Evolutionary conservation across 1,139 yeast species (phyloP).

Genomic region (Candida sp.): DNA sequence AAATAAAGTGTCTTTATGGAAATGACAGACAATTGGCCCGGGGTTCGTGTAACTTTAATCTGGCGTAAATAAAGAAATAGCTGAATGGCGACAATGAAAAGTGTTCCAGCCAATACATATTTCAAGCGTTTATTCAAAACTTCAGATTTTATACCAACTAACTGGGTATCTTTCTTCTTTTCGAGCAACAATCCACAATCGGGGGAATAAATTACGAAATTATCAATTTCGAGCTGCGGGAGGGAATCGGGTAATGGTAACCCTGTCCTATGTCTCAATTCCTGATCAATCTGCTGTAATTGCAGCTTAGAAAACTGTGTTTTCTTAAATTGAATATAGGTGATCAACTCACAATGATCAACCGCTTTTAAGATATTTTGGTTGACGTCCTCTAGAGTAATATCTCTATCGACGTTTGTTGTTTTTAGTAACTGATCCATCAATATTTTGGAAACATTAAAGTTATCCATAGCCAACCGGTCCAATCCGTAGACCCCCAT

Average conservation of each 20-base stretch:
- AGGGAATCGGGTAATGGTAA: constrained; percentile 56
- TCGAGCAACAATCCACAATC: constrained; percentile 71
- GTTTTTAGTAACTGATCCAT: constrained; percentile 39
- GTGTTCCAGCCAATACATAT: constrained; percentile 44
- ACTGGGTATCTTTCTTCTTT: constrained; percentile 21
- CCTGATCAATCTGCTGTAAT: constrained; percentile 64
- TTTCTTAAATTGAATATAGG: constrained; percentile 65
- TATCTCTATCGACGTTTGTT: constrained; percentile 32
- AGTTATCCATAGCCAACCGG: constrained; percentile 48
- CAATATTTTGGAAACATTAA: constrained; percentile 33
- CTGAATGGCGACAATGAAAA: constrained; percentile 37
- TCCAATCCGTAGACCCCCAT: constrained; percentile 60
- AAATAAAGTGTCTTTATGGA: constrained; percentile 44
- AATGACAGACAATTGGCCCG: constrained; percentile 59
- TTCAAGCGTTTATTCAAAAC: constrained; percentile 42
- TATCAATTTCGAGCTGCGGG: constrained; percentile 53
- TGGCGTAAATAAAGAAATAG: constrained; percentile 47
- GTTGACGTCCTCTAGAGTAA: constrained; percentile 39
- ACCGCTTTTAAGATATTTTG: constrained; percentile 32
- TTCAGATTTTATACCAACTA: constrained; percentile 60
- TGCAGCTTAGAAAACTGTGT: constrained; percentile 52
- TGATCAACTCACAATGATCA: constrained; percentile 67
- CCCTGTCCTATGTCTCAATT: constrained; percentile 68
- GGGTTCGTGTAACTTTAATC: constrained; percentile 69
- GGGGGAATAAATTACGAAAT: constrained; percentile 75